These are phyloP conservation scores for Eleusine coracana DNA, from an alignment of 176 grass and related monocot species.

Conservation along the genomic window DNA sequence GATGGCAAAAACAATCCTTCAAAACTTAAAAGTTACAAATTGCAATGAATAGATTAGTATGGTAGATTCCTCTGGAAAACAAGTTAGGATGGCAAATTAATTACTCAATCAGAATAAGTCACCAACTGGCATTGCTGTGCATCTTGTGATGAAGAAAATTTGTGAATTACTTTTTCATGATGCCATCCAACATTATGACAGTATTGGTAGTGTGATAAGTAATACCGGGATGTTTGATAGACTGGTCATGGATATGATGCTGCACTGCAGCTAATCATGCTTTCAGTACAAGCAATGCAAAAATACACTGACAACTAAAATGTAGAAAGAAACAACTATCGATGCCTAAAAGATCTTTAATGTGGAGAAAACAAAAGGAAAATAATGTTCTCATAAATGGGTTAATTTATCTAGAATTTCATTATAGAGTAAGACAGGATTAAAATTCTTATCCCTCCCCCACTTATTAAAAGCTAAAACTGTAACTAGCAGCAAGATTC, in stretches of 20 bases:
- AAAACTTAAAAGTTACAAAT: slow-evolving; percentile 17
- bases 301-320: background rate
- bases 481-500: background rate
- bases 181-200: too few species aligned
- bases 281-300: slow-evolving; percentile 5
- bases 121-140: background rate
- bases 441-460: background rate
- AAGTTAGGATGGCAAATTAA: background rate
- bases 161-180: too few species aligned
- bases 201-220: too few species aligned
- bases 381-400: background rate
- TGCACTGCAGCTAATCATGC: background rate
- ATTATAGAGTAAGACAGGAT: background rate
- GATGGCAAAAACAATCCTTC: background rate
- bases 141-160: background rate
- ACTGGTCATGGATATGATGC: background rate
- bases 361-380: background rate
- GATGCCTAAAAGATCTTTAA: background rate
- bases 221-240: background rate
- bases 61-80: background rate
- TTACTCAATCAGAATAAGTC: background rate
- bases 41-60: slow-evolving; percentile 3
- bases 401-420: background rate
- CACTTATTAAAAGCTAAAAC: background rate
- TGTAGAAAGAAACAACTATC: background rate